These are phyloP conservation scores for Myxozyma neglecta DNA, from an alignment of 805 yeast genomes.

Conservation along the genomic window DNA sequence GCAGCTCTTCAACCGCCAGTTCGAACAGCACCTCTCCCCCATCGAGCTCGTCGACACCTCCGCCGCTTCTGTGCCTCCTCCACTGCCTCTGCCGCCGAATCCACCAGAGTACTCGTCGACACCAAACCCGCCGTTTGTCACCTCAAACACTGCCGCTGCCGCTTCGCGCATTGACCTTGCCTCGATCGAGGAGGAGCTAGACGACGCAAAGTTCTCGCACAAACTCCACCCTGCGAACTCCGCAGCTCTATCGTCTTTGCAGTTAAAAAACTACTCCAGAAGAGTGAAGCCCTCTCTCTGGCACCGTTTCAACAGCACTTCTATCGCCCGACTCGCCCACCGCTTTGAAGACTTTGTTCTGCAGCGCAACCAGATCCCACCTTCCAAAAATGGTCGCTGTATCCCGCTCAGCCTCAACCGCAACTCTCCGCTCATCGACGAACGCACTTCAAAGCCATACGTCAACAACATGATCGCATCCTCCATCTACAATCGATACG, in stretches of 20 bases:
- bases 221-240: background rate
- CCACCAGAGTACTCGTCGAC: conserved; percentile 8
- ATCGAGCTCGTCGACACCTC: conserved; percentile 40
- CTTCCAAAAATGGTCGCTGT: conserved; percentile 67
- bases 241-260: conserved; percentile 16
- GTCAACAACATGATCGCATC: conserved; percentile 73
- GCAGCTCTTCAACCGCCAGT: conserved; percentile 56
- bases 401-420: conserved; percentile 68
- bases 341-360: conserved; percentile 36
- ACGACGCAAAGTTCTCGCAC: background rate
- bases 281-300: conserved; percentile 7
- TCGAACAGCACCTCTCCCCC: conserved; percentile 33
- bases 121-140: background rate
- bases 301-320: background rate
- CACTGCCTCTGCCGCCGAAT: conserved; percentile 13
- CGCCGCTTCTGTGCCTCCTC: conserved; percentile 12
- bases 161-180: background rate
- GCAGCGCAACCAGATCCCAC: conserved; percentile 41
- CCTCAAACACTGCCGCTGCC: background rate
- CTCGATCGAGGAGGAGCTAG: background rate
- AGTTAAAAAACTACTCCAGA: conserved; percentile 13
- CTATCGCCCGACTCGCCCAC: conserved; percentile 5
- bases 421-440: conserved; percentile 54
- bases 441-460: conserved; percentile 63
- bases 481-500: conserved; percentile 75